Base-by-base conservation (phyloP, 768 basidiomycete genomes). In the Rossbeevera mucosa region DNA sequence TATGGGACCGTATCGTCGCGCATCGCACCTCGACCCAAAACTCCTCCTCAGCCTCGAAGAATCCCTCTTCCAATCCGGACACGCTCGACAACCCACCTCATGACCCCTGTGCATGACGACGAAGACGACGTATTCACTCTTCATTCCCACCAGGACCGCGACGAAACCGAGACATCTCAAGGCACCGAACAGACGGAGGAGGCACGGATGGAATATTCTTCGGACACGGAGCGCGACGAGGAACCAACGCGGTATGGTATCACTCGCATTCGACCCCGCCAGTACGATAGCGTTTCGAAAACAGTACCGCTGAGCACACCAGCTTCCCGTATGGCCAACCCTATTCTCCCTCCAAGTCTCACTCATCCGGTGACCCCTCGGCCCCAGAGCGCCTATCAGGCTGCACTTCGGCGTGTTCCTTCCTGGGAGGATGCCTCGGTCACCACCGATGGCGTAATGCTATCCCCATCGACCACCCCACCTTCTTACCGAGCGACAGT, bases 401-500 rank as follows among this genome's bases (percentile, higher is more conserved):
- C 47, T 6, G 46, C 43, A 25, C 21, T 50, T 52, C 57, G 54
- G 28, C 58, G 44, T 22, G 48, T 59, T 7, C 56, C 50, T 26
- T 16, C 52, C 13, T 77, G 73, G 74, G 75, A 71, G 25, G 69
- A 70, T 50, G 62, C 64, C 30, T 68, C 71, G 22, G 75, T 76
- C 28, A 72, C 59, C 30, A 72, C 71, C 20, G 70, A 67, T 30
- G 71, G 65, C 12, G 53, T 63, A 24, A 59, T 55, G 49, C 48
- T 60, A 9, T 65, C 71, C 2, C 67, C 68, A 51, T 70, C 79
- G 13, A 76, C 71, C 49, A 74, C 70, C 16, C 76, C 77, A 3
- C 80, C 79, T 26, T 78, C 80, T 26, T 80, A 82, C 63, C 71
- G 73, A 47, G 72, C 77, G 24, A 72, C 73, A 29, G 63, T 71